phyloP scores from a whole-genome alignment of 345 rosid genomes.

The rapeseed (Brassica napus) region DNA sequence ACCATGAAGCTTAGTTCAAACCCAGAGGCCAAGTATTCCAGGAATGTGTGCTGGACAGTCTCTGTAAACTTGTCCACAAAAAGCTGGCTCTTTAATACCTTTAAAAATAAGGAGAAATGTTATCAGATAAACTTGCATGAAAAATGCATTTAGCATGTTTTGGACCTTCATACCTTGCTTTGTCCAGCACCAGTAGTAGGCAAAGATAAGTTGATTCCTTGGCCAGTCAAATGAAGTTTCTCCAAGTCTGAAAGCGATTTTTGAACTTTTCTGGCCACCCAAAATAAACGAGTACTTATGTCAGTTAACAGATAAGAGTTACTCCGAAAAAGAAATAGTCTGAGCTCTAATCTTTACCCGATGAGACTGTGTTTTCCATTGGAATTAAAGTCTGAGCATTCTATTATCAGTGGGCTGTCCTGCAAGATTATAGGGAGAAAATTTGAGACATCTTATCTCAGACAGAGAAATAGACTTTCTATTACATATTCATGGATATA shows the following conservation, averaged over 20 bases:
- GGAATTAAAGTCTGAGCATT: constrained; percentile 40
- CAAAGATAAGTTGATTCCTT: constrained; percentile 57
- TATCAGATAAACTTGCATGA: constrained; percentile 20
- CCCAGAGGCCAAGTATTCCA: constrained; percentile 85
- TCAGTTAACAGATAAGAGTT: constrained; percentile 17
- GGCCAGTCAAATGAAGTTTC: constrained; percentile 51
- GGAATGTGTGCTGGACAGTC: constrained; percentile 69
- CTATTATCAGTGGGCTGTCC: constrained; percentile 43
- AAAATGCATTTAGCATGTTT: constrained; percentile 5
- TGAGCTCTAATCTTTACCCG: constrained; percentile 30
- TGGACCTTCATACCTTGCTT: constrained; percentile 50
- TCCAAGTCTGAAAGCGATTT: constrained; percentile 79
- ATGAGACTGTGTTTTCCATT: constrained; percentile 40
- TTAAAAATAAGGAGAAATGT: constrained; percentile 10
- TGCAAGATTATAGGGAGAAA: constrained; percentile 4
- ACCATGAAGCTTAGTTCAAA: constrained; percentile 92
- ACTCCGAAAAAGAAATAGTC: constrained; percentile 9
- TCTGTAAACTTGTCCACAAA: constrained; percentile 72
- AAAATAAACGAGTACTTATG: constrained; percentile 28
- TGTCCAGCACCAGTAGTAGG: constrained; percentile 51
- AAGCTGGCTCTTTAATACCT: constrained; percentile 74
- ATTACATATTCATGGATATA: constrained; percentile 7
- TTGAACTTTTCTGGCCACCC: constrained; percentile 63
- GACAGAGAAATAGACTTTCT: constrained; percentile 1
- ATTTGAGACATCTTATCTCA: constrained; percentile 3